These are phyloP conservation scores for Punica granatum DNA, from an alignment of 345 rosid genomes.

Conservation along the genomic window DNA sequence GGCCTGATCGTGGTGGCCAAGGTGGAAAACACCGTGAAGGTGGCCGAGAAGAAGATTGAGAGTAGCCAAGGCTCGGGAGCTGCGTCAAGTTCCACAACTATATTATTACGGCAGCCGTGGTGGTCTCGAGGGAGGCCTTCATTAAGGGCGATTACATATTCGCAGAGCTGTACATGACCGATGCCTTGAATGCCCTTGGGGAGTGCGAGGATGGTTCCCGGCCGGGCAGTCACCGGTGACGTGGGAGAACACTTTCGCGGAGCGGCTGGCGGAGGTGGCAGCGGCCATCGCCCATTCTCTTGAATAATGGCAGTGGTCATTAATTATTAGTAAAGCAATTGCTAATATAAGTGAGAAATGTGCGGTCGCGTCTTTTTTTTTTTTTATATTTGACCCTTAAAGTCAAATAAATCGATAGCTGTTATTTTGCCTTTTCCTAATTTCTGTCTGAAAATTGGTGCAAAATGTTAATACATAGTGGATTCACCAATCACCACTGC, in stretches of 20 bases:
- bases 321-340: background rate
- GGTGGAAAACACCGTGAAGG: conserved; percentile 11
- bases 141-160: conserved; percentile 22
- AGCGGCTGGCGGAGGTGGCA: conserved; percentile 15
- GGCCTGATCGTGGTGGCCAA: conserved; percentile 22
- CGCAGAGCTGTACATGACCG: conserved; percentile 13
- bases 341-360: no score
- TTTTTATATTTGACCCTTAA: no score
- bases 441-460: no score
- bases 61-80: conserved; percentile 11
- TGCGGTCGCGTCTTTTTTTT: no score
- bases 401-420: no score
- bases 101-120: conserved; percentile 18
- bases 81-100: conserved; percentile 17
- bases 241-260: conserved; percentile 12
- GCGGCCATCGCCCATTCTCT: conserved; percentile 19
- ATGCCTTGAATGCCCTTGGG: conserved; percentile 15
- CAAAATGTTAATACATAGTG: no score
- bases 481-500: no score
- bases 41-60: conserved; percentile 13
- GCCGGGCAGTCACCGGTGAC: conserved; percentile 21
- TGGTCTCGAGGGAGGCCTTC: conserved; percentile 12
- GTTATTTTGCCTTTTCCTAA: no score
- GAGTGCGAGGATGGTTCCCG: conserved; percentile 18
- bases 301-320: background rate